A percentile compares a stretch with the other conserved stretches of the same genome.
These are phyloP conservation scores for Globisporangium takayamanum DNA, from an alignment of 352 stramenopile genomes.

Conservation along the genomic window DNA sequence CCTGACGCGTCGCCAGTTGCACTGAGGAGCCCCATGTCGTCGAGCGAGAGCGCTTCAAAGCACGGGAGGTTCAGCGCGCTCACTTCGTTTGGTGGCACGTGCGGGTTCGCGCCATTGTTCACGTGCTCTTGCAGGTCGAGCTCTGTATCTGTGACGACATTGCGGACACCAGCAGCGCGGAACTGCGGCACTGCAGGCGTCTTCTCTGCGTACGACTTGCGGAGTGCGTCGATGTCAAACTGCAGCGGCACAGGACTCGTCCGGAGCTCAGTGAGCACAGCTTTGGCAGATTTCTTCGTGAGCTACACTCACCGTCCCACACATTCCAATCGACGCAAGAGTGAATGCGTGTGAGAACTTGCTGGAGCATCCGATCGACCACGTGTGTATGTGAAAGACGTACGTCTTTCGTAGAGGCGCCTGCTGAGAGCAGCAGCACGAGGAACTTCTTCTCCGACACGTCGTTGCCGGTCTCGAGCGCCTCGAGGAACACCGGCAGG, in stretches of 20 bases:
- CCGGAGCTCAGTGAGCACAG: constrained; percentile 58
- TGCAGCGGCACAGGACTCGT: constrained; percentile 36
- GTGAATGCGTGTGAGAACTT: background rate
- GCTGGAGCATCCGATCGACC: background rate
- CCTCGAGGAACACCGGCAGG: constrained; percentile 80
- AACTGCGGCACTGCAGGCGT: constrained; percentile 75
- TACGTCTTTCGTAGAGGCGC: constrained; percentile 43
- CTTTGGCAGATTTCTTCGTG: constrained; percentile 71
- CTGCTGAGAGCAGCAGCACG: constrained; percentile 50
- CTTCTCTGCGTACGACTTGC: constrained; percentile 62
- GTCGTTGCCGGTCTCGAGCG: constrained; percentile 67
- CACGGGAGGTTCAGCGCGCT: constrained; percentile 63
- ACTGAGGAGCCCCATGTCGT: constrained; percentile 61
- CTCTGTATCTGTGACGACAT: constrained; percentile 75
- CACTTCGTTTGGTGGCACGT: constrained; percentile 64
- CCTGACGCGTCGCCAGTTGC: constrained; percentile 20
- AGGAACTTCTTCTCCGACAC: constrained; percentile 78
- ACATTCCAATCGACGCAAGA: background rate
- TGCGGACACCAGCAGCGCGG: constrained; percentile 66
- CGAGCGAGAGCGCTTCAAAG: constrained; percentile 62
- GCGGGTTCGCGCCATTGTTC: constrained; percentile 70
- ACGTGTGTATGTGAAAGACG: constrained; percentile 5
- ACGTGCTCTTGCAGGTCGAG: constrained; percentile 77
- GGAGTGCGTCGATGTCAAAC: constrained; percentile 61
- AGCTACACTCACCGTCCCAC: constrained; percentile 13